phyloP scores from a whole-genome alignment of 1,284 basidiomycete species.

The Phaffia rhodozyma region DNA sequence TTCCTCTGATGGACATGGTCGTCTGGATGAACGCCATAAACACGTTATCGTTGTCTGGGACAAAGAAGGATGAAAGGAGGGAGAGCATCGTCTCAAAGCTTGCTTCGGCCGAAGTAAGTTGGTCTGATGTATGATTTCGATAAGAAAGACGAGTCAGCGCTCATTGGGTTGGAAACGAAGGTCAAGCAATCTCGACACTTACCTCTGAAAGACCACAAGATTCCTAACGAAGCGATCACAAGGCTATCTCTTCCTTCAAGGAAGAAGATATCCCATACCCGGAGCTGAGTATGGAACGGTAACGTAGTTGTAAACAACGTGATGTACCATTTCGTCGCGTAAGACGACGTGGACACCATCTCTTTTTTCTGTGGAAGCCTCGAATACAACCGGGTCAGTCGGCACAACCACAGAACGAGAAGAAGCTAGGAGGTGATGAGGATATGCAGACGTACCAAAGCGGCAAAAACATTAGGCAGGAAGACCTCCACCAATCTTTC shows the following conservation, averaged over 20 bases:
- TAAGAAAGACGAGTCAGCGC: background rate
- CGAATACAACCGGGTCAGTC: background rate
- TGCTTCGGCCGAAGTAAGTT: conserved; percentile 60
- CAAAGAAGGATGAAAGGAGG: conserved; percentile 77
- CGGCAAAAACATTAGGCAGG: conserved; percentile 76
- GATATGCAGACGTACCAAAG: conserved; percentile 46
- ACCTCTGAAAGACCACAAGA: conserved; percentile 84
- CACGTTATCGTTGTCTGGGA: conserved; percentile 72
- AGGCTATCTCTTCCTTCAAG: conserved; percentile 84
- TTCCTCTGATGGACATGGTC: conserved; percentile 54
- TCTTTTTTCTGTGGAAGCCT: conserved; percentile 48
- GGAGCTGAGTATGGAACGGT: conserved; percentile 88
- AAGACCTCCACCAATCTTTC: conserved; percentile 69
- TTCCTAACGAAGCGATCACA: conserved; percentile 66
- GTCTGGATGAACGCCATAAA: conserved; percentile 68
- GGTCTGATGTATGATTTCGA: conserved; percentile 40
- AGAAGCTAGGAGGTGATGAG: background rate
- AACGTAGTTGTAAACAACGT: conserved; percentile 89
- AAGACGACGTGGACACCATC: conserved; percentile 81
- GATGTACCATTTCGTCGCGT: conserved; percentile 99
- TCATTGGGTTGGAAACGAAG: conserved; percentile 10
- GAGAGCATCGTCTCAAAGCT: conserved; percentile 84
- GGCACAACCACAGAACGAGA: background rate
- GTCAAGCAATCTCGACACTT: conserved; percentile 22
- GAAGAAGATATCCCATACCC: conserved; percentile 88